Evolutionary conservation across 768 basidiomycete genomes (phyloP).

Genomic region (Hydnum rufescens): DNA sequence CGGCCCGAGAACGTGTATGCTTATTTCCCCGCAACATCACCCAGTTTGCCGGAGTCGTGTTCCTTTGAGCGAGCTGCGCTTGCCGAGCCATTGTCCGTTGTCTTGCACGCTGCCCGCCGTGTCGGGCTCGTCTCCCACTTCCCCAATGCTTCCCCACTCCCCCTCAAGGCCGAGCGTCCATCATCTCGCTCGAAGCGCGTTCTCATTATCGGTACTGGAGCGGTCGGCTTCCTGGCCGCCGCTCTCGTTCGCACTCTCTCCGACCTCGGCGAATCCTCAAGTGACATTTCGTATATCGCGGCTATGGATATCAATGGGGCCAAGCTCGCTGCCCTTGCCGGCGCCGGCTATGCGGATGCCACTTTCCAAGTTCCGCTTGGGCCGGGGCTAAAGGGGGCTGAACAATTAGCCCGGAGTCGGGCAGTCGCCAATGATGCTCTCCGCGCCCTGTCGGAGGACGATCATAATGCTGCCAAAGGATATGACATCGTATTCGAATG

Average conservation of each 20-base stretch:
- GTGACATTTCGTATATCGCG: constrained; percentile 47
- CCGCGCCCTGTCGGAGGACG: constrained; percentile 26
- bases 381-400: constrained; percentile 33
- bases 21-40: background rate
- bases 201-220: constrained; percentile 80
- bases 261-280: constrained; percentile 18
- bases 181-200: constrained; percentile 28
- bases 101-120: constrained; percentile 41
- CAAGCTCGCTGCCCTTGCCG: constrained; percentile 58
- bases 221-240: constrained; percentile 82
- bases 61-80: constrained; percentile 68
- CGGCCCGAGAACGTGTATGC: background rate
- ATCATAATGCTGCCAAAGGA: constrained; percentile 25
- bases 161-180: too few species aligned
- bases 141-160: constrained; percentile 7
- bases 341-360: constrained; percentile 55
- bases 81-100: constrained; percentile 86
- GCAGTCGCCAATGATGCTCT: constrained; percentile 34
- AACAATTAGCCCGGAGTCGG: constrained; percentile 18
- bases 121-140: constrained; percentile 12
- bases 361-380: constrained; percentile 37
- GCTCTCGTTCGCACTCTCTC: constrained; percentile 24
- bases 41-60: constrained; percentile 53
- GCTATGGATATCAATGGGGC: constrained; percentile 73
- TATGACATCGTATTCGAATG: constrained; percentile 92